Percentiles rank a stretch among this genome's conserved stretches.
phyloP scores from a whole-genome alignment of 1,139 yeast species.

The Pichia sp. region DNA sequence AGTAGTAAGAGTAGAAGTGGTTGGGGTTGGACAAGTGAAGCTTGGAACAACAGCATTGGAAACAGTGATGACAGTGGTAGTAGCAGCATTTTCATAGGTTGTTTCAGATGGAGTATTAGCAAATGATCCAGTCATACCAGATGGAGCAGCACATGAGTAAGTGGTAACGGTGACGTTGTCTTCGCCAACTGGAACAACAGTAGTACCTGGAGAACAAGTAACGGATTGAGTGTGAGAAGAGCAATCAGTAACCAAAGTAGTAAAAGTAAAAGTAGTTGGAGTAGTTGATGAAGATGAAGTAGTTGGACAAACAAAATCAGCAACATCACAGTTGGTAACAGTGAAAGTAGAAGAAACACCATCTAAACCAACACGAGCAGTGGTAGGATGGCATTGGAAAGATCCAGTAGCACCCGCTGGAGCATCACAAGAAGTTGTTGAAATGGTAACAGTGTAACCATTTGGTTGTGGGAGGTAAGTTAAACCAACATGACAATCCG shows the following conservation, averaged over 20 bases:
- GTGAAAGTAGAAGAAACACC: slow-evolving; percentile 13
- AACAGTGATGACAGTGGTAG: slow-evolving; percentile 9
- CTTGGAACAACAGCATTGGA: slow-evolving; percentile 12
- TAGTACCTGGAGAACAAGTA: slow-evolving; percentile 4
- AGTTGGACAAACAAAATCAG: slow-evolving; percentile 11
- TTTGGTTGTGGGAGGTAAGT: slow-evolving; percentile 8
- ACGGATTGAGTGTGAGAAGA: slow-evolving; percentile 11
- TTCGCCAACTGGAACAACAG: slow-evolving; percentile 2
- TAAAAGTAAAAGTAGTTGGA: neutral
- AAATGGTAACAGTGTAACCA: slow-evolving; percentile 10
- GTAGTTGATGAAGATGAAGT: slow-evolving; percentile 1
- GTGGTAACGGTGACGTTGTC: slow-evolving; percentile 16
- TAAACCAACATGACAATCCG: slow-evolving; percentile 13
- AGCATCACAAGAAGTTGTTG: slow-evolving; percentile 16
- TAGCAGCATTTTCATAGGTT: neutral
- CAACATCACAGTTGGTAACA: slow-evolving; percentile 17
- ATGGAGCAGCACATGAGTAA: slow-evolving; percentile 10
- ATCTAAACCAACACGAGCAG: slow-evolving; percentile 9
- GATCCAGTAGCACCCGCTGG: slow-evolving; percentile 18
- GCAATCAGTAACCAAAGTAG: neutral
- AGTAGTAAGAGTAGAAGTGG: slow-evolving; percentile 2
- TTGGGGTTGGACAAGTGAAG: slow-evolving; percentile 6
- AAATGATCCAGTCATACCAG: slow-evolving; percentile 8
- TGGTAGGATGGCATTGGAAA: slow-evolving; percentile 16
- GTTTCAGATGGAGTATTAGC: neutral